These are phyloP conservation scores for Raddia distichophylla DNA, from an alignment of 176 grass and related monocot species.

Conservation along the genomic window DNA sequence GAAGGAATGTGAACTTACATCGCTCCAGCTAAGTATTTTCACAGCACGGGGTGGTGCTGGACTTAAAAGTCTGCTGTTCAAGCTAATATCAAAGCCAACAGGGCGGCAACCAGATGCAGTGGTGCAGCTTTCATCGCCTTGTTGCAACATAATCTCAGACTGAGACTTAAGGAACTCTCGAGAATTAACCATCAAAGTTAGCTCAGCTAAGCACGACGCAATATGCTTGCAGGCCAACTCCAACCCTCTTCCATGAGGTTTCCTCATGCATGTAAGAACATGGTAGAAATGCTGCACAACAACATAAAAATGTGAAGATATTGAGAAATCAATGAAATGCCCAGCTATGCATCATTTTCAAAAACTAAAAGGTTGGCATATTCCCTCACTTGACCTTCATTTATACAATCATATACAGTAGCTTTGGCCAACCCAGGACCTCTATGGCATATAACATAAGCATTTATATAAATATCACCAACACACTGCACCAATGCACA, in stretches of 20 bases:
- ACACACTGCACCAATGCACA: not conserved
- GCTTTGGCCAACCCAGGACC: not conserved
- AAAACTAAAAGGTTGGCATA: not conserved
- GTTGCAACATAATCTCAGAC: constrained; percentile 50
- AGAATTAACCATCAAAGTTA: constrained; percentile 77
- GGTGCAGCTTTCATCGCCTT: constrained; percentile 68
- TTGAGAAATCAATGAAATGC: constrained; percentile 17
- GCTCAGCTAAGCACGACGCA: constrained; percentile 78
- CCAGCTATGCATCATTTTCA: not conserved
- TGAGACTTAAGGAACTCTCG: constrained; percentile 70
- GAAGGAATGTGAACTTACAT: constrained; percentile 59
- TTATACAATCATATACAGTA: not conserved
- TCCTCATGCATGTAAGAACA: constrained; percentile 72
- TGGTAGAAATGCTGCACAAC: constrained; percentile 84
- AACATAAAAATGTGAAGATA: constrained; percentile 36
- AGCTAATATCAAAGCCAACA: constrained; percentile 91
- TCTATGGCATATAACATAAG: not conserved
- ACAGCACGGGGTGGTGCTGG: constrained; percentile 83
- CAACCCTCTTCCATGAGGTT: constrained; percentile 84
- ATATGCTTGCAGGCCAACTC: constrained; percentile 86
- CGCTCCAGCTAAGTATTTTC: constrained; percentile 76
- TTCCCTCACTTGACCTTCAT: not conserved
- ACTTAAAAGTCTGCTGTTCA: constrained; percentile 80
- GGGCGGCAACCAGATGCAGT: constrained; percentile 86
- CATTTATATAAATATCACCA: constrained; percentile 5